phyloP scores from a whole-genome alignment of 1,284 basidiomycete species.

The Ustilago esculenta region DNA sequence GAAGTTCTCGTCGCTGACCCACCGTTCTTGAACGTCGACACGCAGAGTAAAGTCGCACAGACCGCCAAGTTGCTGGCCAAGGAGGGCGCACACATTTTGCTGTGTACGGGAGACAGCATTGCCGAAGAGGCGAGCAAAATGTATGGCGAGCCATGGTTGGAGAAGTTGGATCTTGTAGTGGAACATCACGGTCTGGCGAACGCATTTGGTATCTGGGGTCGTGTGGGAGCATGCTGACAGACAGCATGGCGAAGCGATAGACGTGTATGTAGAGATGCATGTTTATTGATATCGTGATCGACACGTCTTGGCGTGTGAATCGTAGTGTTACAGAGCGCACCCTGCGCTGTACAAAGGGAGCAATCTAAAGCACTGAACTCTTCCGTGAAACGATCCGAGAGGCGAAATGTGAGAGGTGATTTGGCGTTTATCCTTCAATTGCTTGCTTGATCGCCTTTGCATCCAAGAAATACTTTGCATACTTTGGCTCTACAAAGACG shows the following conservation, averaged over 20 bases:
- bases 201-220: slow-evolving; percentile 47
- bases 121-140: slow-evolving; percentile 35
- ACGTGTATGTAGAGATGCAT: background rate
- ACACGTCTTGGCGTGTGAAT: background rate
- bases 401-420: too few species aligned
- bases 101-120: slow-evolving; percentile 43
- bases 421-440: slow-evolving; percentile 67
- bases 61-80: slow-evolving; percentile 24
- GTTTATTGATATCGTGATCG: background rate
- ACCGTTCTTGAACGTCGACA: slow-evolving; percentile 59
- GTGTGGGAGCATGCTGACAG: background rate
- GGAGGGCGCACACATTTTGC: slow-evolving; percentile 13
- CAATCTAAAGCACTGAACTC: too few species aligned
- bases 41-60: slow-evolving; percentile 34
- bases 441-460: slow-evolving; percentile 72
- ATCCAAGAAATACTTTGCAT: slow-evolving; percentile 76
- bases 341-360: background rate
- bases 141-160: slow-evolving; percentile 30
- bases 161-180: slow-evolving; percentile 30
- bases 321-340: background rate
- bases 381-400: too few species aligned
- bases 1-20: slow-evolving; percentile 64
- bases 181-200: slow-evolving; percentile 44
- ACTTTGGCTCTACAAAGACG: slow-evolving; percentile 83
- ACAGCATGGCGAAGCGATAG: too few species aligned